Evolutionary conservation across 768 basidiomycete genomes (phyloP), one percentile per base, ranked within the genome.

Genomic region (Agaricus subrufescens): DNA sequence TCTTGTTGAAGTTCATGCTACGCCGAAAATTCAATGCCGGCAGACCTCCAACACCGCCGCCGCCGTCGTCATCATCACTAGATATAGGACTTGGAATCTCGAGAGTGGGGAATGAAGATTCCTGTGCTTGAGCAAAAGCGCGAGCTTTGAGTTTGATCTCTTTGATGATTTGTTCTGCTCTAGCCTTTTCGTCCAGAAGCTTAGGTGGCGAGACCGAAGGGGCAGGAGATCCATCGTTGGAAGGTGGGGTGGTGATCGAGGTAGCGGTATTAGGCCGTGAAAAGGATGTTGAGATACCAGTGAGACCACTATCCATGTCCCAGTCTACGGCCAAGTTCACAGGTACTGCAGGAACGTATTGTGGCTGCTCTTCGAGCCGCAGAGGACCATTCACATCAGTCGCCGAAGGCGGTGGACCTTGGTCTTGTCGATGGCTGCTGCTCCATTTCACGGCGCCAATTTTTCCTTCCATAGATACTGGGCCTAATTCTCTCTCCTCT

Each of bases 81-180:
- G 76, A 79, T 34, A 77, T 80, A 34, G 75, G 71, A n/a, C 73
- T 73, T 40, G 73, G 62, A 52, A 81, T 75, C 34, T 71, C 66
- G 12, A 70, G 61, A 26, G 61, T 46, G 27, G 63, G 52, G 25
- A 43, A 50, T n/a, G 49, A 34, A n/a, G 71, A 64, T 45, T 83
- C 79, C 2, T 78, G 75, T n/a, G 72, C 75, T 26, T 68, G 61
- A 6, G 59, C 82, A 47, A 72, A 76, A 4, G 82, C 86, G 58
- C 73, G 76, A n/a, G 80, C 83, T 69, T 79, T 87, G 58, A 89
- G 86, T 69, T 79, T 87, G 58, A 89, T 87, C 37, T 81, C 73
- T 6, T 79, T 84, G 46, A 90, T 83, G 30, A 88, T 73, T 61
- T 75, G 72, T 14, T 78, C 78, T 2, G 87, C 74, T 65, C 83